Evolutionary conservation across 78 protist genomes (phyloP), one percentile per base, ranked within the genome.

Genomic region (Dictyostelium capitatum): DNA sequence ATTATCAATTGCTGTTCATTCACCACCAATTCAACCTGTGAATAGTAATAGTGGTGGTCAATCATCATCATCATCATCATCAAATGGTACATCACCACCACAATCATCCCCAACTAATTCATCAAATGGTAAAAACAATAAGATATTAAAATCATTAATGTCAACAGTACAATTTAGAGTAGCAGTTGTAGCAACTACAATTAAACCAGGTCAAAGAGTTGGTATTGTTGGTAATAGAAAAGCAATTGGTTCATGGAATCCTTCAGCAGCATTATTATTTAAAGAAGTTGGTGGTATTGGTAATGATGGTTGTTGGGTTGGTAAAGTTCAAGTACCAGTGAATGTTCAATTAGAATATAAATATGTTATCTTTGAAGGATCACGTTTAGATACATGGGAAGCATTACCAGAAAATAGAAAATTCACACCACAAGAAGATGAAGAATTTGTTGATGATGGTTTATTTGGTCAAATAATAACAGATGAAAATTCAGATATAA

Each of bases 171-270:
- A 67, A 46, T 87, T 87, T 78, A 87, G 73, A 78, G 65, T 87
- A 19, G 25, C 25, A 25, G 9, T 69, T 7, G 23, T 43, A 48
- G 4, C 62, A 15, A 67, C 83, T 5, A 64, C 46, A 10, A 50
- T 77, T 9, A 87, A 78, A 37, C 72, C 83, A 12, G 93, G 84
- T 28, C 59, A 87, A 14, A 23, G 37, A 12, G 53, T 87, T 20
- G 93, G 93, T 77, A 51, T 87, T 48, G 67, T 87, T 30, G 93
- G 93, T 77, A 87, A 87, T 78, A 56, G 93, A 59, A 87, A 87
- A 50, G 93, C 93, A 30, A 67, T 87, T 19, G 93, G 93, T 0
- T 75, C 74, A 56, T 87, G 93, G 93, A 51, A 62, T 77, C 93
- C 93, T 20, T 41, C 46, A 6, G 69, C 81, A 30, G 85, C 93